phyloP scores from a whole-genome alignment of 176 grass and related monocot species.

The Lolium perenne region DNA sequence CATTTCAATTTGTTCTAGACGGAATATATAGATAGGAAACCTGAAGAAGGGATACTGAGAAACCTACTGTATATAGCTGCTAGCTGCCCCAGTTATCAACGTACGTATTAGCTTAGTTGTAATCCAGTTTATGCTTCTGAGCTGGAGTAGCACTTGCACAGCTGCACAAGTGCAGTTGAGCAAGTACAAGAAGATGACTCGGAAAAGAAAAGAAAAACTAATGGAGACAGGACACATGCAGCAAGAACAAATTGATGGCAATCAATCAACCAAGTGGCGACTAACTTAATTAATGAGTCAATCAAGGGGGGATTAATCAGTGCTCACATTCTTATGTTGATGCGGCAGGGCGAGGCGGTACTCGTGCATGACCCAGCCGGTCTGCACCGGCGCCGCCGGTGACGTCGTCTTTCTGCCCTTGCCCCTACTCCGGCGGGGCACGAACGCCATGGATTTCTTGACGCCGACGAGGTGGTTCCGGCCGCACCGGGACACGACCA shows the following conservation, averaged over 20 bases:
- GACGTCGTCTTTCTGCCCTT: constrained; percentile 9
- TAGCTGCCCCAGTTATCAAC: background rate
- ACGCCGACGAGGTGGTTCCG: constrained; percentile 65
- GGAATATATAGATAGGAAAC: background rate
- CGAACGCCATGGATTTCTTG: constrained; percentile 70
- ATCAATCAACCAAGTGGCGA: constrained; percentile 14
- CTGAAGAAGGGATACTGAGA: background rate
- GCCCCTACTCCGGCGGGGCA: constrained; percentile 8
- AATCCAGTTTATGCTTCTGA: background rate
- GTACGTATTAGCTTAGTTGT: background rate
- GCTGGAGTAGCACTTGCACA: background rate
- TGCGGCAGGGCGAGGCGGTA: constrained; percentile 60
- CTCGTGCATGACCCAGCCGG: constrained; percentile 88
- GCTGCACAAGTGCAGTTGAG: constrained; percentile 1
- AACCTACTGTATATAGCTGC: background rate
- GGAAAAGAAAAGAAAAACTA: background rate
- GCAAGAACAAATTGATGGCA: constrained; percentile 27
- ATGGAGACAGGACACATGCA: constrained; percentile 14
- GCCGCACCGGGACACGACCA: constrained; percentile 48
- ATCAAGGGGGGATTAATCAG: background rate
- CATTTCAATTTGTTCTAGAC: background rate
- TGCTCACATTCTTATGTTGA: constrained; percentile 55
- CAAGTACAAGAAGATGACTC: background rate
- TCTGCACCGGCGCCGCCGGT: constrained; percentile 11
- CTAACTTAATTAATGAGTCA: background rate